Conservation (phyloP, 1,284 basidiomycete species). For the Microbotryum intermedium region DNA sequence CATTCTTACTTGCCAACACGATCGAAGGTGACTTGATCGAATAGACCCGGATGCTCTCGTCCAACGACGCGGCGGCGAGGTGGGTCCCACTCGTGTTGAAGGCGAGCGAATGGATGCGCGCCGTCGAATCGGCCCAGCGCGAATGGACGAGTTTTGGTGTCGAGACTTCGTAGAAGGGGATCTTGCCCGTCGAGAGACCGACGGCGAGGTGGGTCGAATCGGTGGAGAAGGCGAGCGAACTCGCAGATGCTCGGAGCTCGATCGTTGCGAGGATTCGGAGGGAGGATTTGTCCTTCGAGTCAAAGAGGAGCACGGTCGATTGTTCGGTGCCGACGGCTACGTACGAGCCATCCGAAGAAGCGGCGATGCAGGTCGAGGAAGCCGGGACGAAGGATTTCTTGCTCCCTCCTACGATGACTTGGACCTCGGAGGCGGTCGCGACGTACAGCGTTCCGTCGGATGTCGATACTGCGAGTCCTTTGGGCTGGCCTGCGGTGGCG, state of each 20-base stretch:
- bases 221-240: constrained; percentile 69
- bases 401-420: constrained; percentile 47
- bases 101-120: constrained; percentile 9
- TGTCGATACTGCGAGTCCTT: constrained; percentile 52
- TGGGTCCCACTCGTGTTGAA: constrained; percentile 9
- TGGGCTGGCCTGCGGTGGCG: constrained; percentile 58
- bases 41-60: constrained; percentile 19
- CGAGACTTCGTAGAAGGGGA: constrained; percentile 13
- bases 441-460: constrained; percentile 57
- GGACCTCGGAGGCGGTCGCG: constrained; percentile 56
- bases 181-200: constrained; percentile 24
- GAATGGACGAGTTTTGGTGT: constrained; percentile 1
- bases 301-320: constrained; percentile 61
- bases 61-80: constrained; percentile 13
- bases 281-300: constrained; percentile 43
- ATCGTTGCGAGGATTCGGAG: neutral
- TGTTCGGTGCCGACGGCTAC: constrained; percentile 46
- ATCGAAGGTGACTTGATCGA: constrained; percentile 4
- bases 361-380: constrained; percentile 10
- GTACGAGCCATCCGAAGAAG: constrained; percentile 1
- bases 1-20: constrained; percentile 4
- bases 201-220: constrained; percentile 41
- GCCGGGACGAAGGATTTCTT: constrained; percentile 49
- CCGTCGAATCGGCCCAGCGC: constrained; percentile 8
- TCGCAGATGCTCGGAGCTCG: constrained; percentile 59